These are phyloP conservation scores for Ashbya aceris DNA, from an alignment of 1,139 yeast genomes.

Conservation along the genomic window DNA sequence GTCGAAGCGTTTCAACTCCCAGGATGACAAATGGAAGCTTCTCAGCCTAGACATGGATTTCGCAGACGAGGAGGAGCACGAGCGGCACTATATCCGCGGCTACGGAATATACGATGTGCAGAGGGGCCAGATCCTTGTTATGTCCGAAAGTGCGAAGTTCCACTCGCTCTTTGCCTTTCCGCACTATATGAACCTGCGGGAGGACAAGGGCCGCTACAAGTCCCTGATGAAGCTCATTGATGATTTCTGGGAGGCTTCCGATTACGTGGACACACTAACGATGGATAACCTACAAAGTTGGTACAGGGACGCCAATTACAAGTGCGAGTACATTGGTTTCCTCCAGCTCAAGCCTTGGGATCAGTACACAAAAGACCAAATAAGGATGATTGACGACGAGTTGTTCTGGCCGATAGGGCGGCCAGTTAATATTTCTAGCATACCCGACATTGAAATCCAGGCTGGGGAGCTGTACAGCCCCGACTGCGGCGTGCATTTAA, in stretches of 20 bases:
- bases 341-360: slow-evolving; percentile 59
- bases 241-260: slow-evolving; percentile 32
- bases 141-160: slow-evolving; percentile 66
- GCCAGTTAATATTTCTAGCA: slow-evolving; percentile 44
- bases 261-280: slow-evolving; percentile 27
- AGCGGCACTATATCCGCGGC: slow-evolving; percentile 41
- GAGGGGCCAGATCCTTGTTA: slow-evolving; percentile 56
- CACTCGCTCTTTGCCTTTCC: slow-evolving; percentile 44
- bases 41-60: slow-evolving; percentile 26
- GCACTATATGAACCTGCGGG: slow-evolving; percentile 27
- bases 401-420: slow-evolving; percentile 61
- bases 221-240: slow-evolving; percentile 29
- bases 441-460: slow-evolving; percentile 49
- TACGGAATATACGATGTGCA: slow-evolving; percentile 64
- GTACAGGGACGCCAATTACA: slow-evolving; percentile 30
- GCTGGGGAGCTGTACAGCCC: slow-evolving; percentile 70
- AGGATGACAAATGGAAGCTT: slow-evolving; percentile 28
- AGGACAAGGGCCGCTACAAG: slow-evolving; percentile 35
- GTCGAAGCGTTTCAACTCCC: slow-evolving; percentile 26
- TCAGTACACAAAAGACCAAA: slow-evolving; percentile 39
- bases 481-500: slow-evolving; percentile 64
- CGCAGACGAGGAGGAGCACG: slow-evolving; percentile 34
- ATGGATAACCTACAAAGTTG: slow-evolving; percentile 35
- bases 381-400: slow-evolving; percentile 62
- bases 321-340: slow-evolving; percentile 65